These are phyloP conservation scores for Mucor indicus DNA, from an alignment of 371 early-diverging fungal species.

Conservation along the genomic window DNA sequence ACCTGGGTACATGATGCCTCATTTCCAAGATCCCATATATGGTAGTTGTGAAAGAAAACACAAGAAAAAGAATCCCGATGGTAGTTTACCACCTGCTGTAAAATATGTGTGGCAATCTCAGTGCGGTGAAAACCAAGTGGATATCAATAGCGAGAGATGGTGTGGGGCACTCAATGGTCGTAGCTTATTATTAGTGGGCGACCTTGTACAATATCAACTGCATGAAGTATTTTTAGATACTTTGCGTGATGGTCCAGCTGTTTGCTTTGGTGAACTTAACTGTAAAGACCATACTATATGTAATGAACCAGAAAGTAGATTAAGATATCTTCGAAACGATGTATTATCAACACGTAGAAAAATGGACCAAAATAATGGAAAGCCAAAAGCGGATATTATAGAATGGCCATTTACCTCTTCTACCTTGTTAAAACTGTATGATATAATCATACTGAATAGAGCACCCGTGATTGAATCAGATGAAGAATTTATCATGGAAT, in stretches of 20 bases:
- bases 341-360: conserved; percentile 38
- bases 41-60: conserved; percentile 35
- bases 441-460: conserved; percentile 48
- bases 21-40: conserved; percentile 46
- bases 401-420: conserved; percentile 48
- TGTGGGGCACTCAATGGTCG: conserved; percentile 33
- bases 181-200: conserved; percentile 51
- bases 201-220: conserved; percentile 55
- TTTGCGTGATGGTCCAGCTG: conserved; percentile 41
- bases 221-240: conserved; percentile 54
- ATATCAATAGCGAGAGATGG: conserved; percentile 19
- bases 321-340: conserved; percentile 56
- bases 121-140: background rate
- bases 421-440: conserved; percentile 27
- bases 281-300: conserved; percentile 55
- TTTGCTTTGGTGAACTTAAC: conserved; percentile 56
- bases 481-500: conserved; percentile 33
- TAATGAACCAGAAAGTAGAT: conserved; percentile 19
- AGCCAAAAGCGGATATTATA: conserved; percentile 32
- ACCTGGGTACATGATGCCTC: conserved; percentile 13
- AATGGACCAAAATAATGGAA: conserved; percentile 26
- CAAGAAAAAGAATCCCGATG: conserved; percentile 12
- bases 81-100: conserved; percentile 11
- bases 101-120: conserved; percentile 22
- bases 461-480: conserved; percentile 47